These are phyloP conservation scores for Sequoia sempervirens DNA, from an alignment of 75 land plant species.

Conservation along the genomic window DNA sequence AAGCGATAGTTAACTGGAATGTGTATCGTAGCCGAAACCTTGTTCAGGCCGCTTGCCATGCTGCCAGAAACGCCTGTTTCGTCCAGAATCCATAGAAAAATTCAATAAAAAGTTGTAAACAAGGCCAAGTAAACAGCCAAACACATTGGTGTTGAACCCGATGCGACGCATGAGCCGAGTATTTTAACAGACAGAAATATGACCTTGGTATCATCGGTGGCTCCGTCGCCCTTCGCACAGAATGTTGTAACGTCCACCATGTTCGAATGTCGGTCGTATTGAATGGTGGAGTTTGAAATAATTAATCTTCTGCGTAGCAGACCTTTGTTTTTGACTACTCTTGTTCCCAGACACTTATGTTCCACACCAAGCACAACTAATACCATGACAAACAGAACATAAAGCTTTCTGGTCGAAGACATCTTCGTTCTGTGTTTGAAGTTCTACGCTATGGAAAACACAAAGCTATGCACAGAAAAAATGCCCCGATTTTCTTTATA, in stretches of 20 bases:
- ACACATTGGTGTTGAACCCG: too few relatives aligned
- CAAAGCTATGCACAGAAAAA: too few relatives aligned
- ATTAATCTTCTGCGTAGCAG: too few relatives aligned
- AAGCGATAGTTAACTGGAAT: constrained; percentile 54
- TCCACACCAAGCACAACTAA: background rate
- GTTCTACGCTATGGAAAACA: background rate
- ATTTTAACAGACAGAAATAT: too few relatives aligned
- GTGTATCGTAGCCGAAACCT: constrained; percentile 34
- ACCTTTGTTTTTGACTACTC: background rate
- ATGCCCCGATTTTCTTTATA: too few relatives aligned
- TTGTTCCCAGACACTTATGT: background rate
- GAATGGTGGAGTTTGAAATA: too few relatives aligned
- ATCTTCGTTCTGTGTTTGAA: background rate
- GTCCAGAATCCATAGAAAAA: too few relatives aligned
- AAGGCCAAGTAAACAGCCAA: too few relatives aligned
- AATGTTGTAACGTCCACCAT: constrained; percentile 30
- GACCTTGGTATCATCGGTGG: background rate
- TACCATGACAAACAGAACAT: background rate
- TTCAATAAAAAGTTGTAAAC: too few relatives aligned
- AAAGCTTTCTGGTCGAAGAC: background rate
- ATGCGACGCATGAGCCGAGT: too few relatives aligned
- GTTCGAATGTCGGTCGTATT: background rate
- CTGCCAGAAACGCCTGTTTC: constrained; percentile 64
- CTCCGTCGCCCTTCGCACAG: background rate
- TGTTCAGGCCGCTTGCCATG: constrained; percentile 76